phyloP scores from a whole-genome alignment of 345 rosid species.

The Xanthoceras sorbifolium region DNA sequence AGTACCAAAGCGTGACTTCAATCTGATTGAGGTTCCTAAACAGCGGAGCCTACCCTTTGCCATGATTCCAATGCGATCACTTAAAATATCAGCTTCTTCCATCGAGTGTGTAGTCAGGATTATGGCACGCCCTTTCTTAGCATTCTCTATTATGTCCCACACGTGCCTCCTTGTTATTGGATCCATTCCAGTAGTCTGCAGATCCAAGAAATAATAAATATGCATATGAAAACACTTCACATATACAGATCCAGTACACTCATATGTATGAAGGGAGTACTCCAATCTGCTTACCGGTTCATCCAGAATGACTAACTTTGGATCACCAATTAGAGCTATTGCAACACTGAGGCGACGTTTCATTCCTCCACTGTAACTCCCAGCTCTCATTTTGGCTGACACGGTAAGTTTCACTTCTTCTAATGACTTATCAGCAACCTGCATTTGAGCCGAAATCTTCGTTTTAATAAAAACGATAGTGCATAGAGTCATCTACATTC shows the following conservation, averaged over 20 bases:
- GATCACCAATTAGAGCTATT: conserved; percentile 80
- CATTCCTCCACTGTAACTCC: conserved; percentile 98
- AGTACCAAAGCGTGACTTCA: conserved; percentile 86
- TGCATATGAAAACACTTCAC: not conserved
- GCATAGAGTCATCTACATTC: not conserved
- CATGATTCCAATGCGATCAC: conserved; percentile 94
- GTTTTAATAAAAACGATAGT: not conserved
- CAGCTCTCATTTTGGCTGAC: conserved; percentile 69
- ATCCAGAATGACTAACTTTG: conserved; percentile 81
- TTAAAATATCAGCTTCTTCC: conserved; percentile 92
- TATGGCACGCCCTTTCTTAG: conserved; percentile 86
- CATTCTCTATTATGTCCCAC: conserved; percentile 85
- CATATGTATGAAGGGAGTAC: not conserved
- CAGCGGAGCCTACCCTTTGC: conserved; percentile 94
- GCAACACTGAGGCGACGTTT: conserved; percentile 95
- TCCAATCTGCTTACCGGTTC: conserved; percentile 60
- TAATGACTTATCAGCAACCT: conserved; percentile 69
- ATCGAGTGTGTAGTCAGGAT: conserved; percentile 87
- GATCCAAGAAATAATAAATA: not conserved
- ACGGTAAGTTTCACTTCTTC: conserved; percentile 73
- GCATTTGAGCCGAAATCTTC: conserved; percentile 8
- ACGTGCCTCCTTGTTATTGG: conserved; percentile 94
- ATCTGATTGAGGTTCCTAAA: conserved; percentile 82
- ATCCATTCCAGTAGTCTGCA: conserved; percentile 94
- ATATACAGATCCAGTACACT: not conserved